These are phyloP conservation scores for Rickenella mellea DNA, from an alignment of 768 basidiomycete species.

Conservation along the genomic window DNA sequence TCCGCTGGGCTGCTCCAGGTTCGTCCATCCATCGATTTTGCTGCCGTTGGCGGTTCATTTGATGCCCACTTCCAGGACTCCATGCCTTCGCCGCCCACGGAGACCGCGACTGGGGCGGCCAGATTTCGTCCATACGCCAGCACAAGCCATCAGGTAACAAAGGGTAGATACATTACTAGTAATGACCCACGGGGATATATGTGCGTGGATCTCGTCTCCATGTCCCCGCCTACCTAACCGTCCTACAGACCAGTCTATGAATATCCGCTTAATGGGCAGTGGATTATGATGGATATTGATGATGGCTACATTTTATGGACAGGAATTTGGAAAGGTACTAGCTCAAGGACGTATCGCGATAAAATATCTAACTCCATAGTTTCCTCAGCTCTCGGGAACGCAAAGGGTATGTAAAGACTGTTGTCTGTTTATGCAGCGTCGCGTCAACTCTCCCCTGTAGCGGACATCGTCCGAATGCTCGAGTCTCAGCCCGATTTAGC, in stretches of 20 bases:
- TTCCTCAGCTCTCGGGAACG: slow-evolving; percentile 65
- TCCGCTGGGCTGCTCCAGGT: not conserved
- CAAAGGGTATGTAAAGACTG: slow-evolving; percentile 52
- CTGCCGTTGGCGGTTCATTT: not conserved
- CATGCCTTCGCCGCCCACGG: not conserved
- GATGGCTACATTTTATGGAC: slow-evolving; percentile 91
- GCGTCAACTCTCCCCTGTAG: slow-evolving; percentile 25
- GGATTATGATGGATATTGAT: slow-evolving; percentile 95
- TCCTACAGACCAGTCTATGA: slow-evolving; percentile 68
- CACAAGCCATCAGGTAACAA: slow-evolving; percentile 71
- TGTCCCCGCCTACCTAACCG: slow-evolving; percentile 7
- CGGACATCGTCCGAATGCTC: slow-evolving; percentile 89
- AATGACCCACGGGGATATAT: slow-evolving; percentile 87
- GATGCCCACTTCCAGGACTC: not conserved
- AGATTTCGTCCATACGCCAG: slow-evolving; percentile 62
- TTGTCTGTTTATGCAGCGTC: slow-evolving; percentile 1
- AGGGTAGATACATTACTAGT: slow-evolving; percentile 82
- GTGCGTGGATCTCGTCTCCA: slow-evolving; percentile 31
- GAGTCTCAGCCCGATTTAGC: slow-evolving; percentile 87
- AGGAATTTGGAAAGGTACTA: slow-evolving; percentile 83
- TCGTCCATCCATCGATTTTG: not conserved
- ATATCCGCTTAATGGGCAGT: slow-evolving; percentile 81
- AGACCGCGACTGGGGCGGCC: not conserved
- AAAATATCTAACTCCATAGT: not conserved
- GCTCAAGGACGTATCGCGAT: not conserved